A percentile compares a stretch with the other conserved stretches of the same genome.
Conservation (phyloP, 1,284 basidiomycete genomes). For the Fomitopsis palustris region DNA sequence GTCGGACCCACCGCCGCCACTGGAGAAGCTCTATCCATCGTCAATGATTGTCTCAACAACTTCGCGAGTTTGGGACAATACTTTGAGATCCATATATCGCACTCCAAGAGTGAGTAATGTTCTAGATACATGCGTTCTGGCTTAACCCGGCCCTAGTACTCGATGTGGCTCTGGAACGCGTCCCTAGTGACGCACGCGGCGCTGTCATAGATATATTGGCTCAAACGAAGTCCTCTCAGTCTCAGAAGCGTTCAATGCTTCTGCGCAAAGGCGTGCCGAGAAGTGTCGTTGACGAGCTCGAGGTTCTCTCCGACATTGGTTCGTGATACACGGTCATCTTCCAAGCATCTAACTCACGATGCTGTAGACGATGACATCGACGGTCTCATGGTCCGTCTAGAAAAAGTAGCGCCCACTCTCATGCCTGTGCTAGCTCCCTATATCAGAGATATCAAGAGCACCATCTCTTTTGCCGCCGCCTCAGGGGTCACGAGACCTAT, state of each 20-base stretch:
- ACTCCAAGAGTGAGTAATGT: slow-evolving; percentile 57
- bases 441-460: slow-evolving; percentile 61
- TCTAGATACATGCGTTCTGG: background rate
- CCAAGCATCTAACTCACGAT: background rate
- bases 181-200: slow-evolving; percentile 50
- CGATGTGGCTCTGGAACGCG: slow-evolving; percentile 55
- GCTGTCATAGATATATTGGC: slow-evolving; percentile 59
- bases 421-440: slow-evolving; percentile 42
- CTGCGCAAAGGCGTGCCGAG: slow-evolving; percentile 64
- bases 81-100: slow-evolving; percentile 73
- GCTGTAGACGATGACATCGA: slow-evolving; percentile 59
- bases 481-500: slow-evolving; percentile 64
- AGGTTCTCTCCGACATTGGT: slow-evolving; percentile 63
- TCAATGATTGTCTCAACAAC: slow-evolving; percentile 59
- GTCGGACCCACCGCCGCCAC: slow-evolving; percentile 60
- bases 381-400: slow-evolving; percentile 49
- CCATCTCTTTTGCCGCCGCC: slow-evolving; percentile 57
- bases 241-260: slow-evolving; percentile 66
- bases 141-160: slow-evolving; percentile 44
- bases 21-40: slow-evolving; percentile 67
- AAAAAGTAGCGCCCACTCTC: slow-evolving; percentile 57
- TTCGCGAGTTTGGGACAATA: slow-evolving; percentile 65
- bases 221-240: slow-evolving; percentile 56
- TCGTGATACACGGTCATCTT: slow-evolving; percentile 13
- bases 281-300: slow-evolving; percentile 65